These are phyloP conservation scores for Populus deltoides DNA, from an alignment of 345 rosid genomes.

Conservation along the genomic window DNA sequence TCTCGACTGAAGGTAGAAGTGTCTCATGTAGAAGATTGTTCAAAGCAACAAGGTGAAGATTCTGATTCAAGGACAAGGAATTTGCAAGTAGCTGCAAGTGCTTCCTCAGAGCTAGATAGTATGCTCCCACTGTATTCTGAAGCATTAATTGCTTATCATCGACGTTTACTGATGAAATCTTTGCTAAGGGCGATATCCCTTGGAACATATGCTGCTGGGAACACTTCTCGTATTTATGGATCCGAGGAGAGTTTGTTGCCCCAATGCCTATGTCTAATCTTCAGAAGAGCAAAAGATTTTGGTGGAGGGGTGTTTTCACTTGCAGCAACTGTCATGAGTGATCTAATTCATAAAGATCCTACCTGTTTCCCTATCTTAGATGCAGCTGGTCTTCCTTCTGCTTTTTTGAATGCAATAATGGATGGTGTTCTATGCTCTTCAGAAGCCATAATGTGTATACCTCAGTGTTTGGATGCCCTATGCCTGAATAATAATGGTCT, in stretches of 20 bases:
- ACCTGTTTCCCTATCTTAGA: constrained; percentile 81
- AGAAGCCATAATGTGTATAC: constrained; percentile 91
- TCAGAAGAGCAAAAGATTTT: constrained; percentile 81
- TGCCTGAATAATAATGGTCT: constrained; percentile 87
- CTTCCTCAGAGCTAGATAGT: constrained; percentile 53
- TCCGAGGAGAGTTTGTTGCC: constrained; percentile 87
- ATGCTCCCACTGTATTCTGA: constrained; percentile 72
- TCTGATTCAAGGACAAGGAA: constrained; percentile 41
- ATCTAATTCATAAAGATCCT: constrained; percentile 96
- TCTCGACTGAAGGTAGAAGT: constrained; percentile 79
- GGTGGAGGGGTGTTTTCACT: constrained; percentile 98
- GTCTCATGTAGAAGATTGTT: constrained; percentile 55
- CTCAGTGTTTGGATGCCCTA: constrained; percentile 95
- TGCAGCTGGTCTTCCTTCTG: constrained; percentile 87
- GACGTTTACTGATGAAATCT: constrained; percentile 74
- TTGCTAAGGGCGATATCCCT: constrained; percentile 87
- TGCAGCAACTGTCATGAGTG: constrained; percentile 95
- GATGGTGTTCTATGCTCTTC: constrained; percentile 84
- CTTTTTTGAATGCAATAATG: constrained; percentile 86
- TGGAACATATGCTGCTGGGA: constrained; percentile 94
- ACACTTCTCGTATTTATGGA: constrained; percentile 68
- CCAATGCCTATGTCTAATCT: constrained; percentile 75
- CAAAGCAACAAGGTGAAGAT: constrained; percentile 51
- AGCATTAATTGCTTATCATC: constrained; percentile 73
- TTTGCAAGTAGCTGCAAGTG: constrained; percentile 33